These are phyloP conservation scores for Amylostereum areolatum DNA, from an alignment of 1,284 basidiomycete genomes.

Conservation along the genomic window DNA sequence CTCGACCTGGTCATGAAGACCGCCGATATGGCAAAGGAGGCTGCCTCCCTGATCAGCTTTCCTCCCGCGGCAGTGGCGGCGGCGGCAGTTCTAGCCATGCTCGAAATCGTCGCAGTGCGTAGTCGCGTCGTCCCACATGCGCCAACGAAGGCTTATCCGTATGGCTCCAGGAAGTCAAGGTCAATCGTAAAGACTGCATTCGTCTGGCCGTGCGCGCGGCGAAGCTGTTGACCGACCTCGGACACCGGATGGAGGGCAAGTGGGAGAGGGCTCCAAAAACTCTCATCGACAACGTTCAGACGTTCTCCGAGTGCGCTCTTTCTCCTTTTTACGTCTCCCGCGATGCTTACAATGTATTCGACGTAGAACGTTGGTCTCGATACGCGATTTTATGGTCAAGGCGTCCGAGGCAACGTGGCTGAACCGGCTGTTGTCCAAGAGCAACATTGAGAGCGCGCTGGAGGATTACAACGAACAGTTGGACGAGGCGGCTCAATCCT, in stretches of 20 bases:
- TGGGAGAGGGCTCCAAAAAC: constrained; percentile 38
- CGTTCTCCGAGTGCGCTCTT: constrained; percentile 34
- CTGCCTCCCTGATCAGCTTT: constrained; percentile 29
- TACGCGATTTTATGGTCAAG: constrained; percentile 34
- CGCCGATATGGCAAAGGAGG: constrained; percentile 14
- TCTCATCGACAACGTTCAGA: constrained; percentile 35
- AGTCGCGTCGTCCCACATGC: not conserved
- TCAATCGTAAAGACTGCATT: constrained; percentile 37
- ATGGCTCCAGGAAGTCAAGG: not conserved
- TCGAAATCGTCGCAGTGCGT: constrained; percentile 42
- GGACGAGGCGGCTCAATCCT: constrained; percentile 39
- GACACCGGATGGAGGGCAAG: constrained; percentile 40
- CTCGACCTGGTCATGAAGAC: constrained; percentile 12
- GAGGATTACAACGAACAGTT: constrained; percentile 27
- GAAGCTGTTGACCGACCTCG: constrained; percentile 37
- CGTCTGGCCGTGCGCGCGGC: constrained; percentile 39
- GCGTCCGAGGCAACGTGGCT: constrained; percentile 36
- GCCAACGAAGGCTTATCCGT: constrained; percentile 2
- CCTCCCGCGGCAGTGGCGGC: constrained; percentile 38
- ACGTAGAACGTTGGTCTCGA: constrained; percentile 29
- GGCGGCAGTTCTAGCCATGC: constrained; percentile 35
- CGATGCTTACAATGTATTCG: not conserved
- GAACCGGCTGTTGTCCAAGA: constrained; percentile 33
- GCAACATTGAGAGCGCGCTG: constrained; percentile 32
- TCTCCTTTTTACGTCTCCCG: not conserved